Evolutionary conservation across 2,329 filamentous ascomycete species (phyloP), one percentile per base, ranked within the genome.

Genomic region (Aspergillus sp.): DNA sequence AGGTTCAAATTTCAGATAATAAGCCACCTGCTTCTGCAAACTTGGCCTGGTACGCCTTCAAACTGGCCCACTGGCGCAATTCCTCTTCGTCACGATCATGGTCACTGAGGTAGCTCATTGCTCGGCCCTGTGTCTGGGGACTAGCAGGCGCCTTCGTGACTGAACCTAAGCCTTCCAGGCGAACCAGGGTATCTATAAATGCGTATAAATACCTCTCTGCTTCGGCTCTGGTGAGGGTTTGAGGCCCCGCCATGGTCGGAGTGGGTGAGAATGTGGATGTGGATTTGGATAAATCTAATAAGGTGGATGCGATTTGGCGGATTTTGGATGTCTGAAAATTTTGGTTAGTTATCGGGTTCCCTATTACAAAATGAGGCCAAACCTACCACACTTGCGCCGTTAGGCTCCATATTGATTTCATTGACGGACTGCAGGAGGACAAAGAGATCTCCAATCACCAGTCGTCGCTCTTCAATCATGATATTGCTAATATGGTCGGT

Each of bases 381-480:
- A 79, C 82, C 76, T 81, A 87, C 85, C 66, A 88, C 84, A 57
- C 82, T 86, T 63, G 83, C 83, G 23, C 84, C 85, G 62, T 86
- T 88, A 9, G 85, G 85, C 72, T 96, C 91, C 82, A 96, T 89
- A 73, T 92, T 92, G 58, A 90, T 86, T 78, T 93, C 90, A 48
- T 89, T 90, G 65, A 96, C 90, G 56, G 86, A 90, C 24, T 85
- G 84, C 5, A 96, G 78, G 3, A 96, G 87, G 3, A 85, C 81
- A 1, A 96, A 82, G 2, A 96, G 81, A 71, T 93, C 88, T 64
- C 90, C 87, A 11, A 96, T 86, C 33, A 96, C 91, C n/a, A 86
- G 81, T 66, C 93, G 90, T 4, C 90, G 85, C 77, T 96, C 92
- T 21, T 85, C 79, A 1, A 82, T 80, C 84, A 96, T 91, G 68